Base-by-base conservation (phyloP, 78 protist species). In the Isochrysis galbana region DNA sequence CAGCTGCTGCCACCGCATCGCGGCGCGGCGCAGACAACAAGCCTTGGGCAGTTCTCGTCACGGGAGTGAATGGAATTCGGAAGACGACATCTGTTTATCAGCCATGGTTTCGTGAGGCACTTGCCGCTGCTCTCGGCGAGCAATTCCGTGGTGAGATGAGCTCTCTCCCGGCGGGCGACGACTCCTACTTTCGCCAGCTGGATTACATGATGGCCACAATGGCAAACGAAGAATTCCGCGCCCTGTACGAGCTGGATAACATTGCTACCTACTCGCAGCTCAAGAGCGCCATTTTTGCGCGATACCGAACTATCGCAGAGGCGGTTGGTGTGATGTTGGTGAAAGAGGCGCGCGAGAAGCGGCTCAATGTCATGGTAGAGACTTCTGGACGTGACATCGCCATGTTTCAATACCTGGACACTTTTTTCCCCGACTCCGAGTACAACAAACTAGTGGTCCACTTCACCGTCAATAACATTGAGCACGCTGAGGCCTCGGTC, bases 101-200 rank as follows among this genome's bases (percentile, higher is more conserved):
- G 91, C 74, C 91, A 46, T 87, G 91, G 91, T 87, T 87, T 34
- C 2, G 61, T 46, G 39, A 54, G 41, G 77, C 34, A 32, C 78
- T 87, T 4, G 54, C 48, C 14, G 51, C 69, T 34, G 77, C 91
- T 23, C 80, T 87, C 36, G 87, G 51, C 19, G 46, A 10, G 55
- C n/a, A 14, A 51, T 80, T 7, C 23, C 36, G 11, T 29, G 87
- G 87, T 29, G 38, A 45, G 5, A 51, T 29, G 70, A 70, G n/a
- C 36, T 48, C 38, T 26, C 80, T 87, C 55, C 91, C 91, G 41
- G 19, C 23, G 32, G 91, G 82, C 46, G 48, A 19, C 36, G 22
- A 84, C 91, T 23, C 39, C 82, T 87, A 61, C 91, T 87, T 87
- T 51, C 91, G 91, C 25, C 91, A 87, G 91, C 91, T 87, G 51